Evolutionary conservation across 257 asterid genomes (phyloP), one percentile per base, ranked within the genome.

Genomic region (Agastache rugosa): DNA sequence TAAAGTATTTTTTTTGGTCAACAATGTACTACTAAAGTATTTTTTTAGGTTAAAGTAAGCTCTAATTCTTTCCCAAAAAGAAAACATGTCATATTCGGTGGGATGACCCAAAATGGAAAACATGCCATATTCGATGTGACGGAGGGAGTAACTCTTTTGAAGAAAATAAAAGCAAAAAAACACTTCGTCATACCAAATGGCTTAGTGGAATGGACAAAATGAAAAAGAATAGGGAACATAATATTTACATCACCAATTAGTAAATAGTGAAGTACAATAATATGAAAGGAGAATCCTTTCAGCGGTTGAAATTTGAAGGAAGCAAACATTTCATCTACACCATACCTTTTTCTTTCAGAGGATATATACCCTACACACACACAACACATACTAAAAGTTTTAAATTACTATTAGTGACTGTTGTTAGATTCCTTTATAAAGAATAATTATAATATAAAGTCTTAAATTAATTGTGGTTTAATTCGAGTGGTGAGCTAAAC

Each of bases 231-330:
- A 23, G 22, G 58, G 58, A 44, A 27, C 22, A 25, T 17, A 59
- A 59, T 29, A 47, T 54, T 50, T 19, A 54, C 9, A 11, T 12
- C 20, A 58, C 41, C 25, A 25, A 14, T 27, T 15, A 58, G 64
- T 25, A 58, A 76, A 50, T 27, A 62, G 22, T 27, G 22, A 72
- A 78, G 54, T 25, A 44, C 29, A 64, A 72, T 37, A 29, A 41
- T 68, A 14, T 60, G 34, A 14, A n/a, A 20, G 17, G 62, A 53
- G 82, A 83, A 79, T 72, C 58, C 31, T 54, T 58, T 58, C 39
- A 69, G 67, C 47, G 80, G 81, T 64, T 63, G 80, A 34, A 69
- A 79, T 42, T 76, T 63, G 19, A 47, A 50, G 58, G 66, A 69
- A 69, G 63, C 73, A 68, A 73, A 47, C 48, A 37, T 63, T 79